phyloP scores from a whole-genome alignment of 2,329 filamentous ascomycete species.

The Albophoma yamanashiensis region DNA sequence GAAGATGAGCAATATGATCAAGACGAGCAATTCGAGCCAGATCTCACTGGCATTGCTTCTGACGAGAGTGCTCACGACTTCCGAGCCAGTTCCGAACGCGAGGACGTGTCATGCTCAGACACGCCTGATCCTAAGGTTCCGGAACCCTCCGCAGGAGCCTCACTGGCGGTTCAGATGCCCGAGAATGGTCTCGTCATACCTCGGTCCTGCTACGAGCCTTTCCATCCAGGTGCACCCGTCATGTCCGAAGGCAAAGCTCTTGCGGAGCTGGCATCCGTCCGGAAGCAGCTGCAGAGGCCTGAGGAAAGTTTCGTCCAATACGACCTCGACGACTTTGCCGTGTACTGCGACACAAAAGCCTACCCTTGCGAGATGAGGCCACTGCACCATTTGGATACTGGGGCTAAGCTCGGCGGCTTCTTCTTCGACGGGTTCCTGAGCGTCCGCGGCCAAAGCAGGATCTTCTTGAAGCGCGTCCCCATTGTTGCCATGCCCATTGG shows the following conservation, averaged over 20 bases:
- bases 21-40: neutral
- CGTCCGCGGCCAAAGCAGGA: constrained; percentile 26
- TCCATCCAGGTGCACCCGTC: constrained; percentile 13
- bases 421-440: constrained; percentile 52
- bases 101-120: neutral
- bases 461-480: constrained; percentile 43
- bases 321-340: constrained; percentile 43
- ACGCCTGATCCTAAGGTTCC: neutral
- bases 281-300: constrained; percentile 3
- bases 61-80: neutral
- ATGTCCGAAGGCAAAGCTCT: constrained; percentile 11
- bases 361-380: constrained; percentile 41
- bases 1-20: too few species aligned
- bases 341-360: constrained; percentile 34
- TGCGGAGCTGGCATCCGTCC: constrained; percentile 3
- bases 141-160: too few species aligned
- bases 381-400: constrained; percentile 39
- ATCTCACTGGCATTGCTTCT: neutral
- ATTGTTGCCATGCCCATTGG: constrained; percentile 54
- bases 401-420: constrained; percentile 22
- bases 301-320: constrained; percentile 31
- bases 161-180: constrained; percentile 14
- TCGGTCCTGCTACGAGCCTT: constrained; percentile 19
- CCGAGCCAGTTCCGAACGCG: neutral
- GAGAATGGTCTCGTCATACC: constrained; percentile 15